Percentiles rank a stretch among this genome's conserved stretches.
These are phyloP conservation scores for Punica granatum DNA, from an alignment of 345 rosid genomes.

Conservation along the genomic window DNA sequence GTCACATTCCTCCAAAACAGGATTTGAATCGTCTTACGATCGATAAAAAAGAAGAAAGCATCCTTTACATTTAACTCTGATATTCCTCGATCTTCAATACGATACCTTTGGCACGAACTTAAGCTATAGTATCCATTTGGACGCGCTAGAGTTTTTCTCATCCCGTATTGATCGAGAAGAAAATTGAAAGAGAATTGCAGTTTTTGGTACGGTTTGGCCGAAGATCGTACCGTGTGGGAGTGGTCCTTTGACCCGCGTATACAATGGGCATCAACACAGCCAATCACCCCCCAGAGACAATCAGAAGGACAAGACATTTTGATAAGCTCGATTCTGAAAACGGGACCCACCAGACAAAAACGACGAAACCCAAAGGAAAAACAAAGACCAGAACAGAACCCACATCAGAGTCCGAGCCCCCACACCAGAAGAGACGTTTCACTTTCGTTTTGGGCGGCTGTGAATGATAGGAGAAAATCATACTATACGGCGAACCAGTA, in stretches of 20 bases:
- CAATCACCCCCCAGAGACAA: background rate
- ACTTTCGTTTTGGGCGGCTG: background rate
- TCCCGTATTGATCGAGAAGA: no score
- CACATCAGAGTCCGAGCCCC: constrained; percentile 6
- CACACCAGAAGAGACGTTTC: background rate
- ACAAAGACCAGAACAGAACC: background rate
- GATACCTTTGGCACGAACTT: no score
- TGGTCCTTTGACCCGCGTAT: background rate
- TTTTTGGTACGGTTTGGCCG: background rate
- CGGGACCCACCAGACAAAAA: constrained; percentile 9
- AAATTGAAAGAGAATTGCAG: background rate
- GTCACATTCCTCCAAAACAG: no score
- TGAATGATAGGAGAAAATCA: background rate
- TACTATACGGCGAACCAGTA: constrained; percentile 18
- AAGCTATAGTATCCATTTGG: no score
- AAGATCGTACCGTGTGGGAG: background rate
- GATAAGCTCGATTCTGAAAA: background rate
- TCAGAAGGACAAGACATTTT: background rate
- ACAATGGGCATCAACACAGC: no score
- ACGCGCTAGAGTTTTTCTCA: no score
- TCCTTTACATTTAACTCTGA: no score
- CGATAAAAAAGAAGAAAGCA: no score
- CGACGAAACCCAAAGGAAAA: background rate
- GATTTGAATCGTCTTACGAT: no score
- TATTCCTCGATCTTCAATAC: no score